Percentiles rank a stretch among this genome's conserved stretches.
These are phyloP conservation scores for Brassica nigra DNA, from an alignment of 345 rosid genomes.

Conservation along the genomic window DNA sequence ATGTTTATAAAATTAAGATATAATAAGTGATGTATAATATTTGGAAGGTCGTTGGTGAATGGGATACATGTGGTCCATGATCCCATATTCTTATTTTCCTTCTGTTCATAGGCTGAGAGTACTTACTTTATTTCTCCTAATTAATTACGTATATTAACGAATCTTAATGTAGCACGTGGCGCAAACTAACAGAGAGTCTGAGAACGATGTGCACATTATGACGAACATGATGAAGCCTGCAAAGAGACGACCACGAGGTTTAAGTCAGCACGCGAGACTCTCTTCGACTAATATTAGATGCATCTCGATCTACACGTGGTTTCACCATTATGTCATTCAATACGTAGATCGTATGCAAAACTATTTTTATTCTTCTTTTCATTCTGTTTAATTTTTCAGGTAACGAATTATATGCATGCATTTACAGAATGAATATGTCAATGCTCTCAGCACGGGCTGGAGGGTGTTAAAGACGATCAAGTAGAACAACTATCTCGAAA, in stretches of 20 bases:
- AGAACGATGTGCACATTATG: slow-evolving; percentile 9
- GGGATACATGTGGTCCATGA: slow-evolving; percentile 51
- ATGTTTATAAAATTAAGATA: no score
- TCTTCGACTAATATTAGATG: neutral
- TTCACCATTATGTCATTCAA: neutral
- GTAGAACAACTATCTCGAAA: neutral
- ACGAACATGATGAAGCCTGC: slow-evolving; percentile 1
- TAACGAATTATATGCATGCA: no score
- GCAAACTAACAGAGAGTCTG: neutral
- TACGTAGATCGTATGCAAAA: neutral
- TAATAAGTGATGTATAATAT: no score
- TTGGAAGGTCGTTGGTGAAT: slow-evolving; percentile 23
- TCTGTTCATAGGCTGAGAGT: slow-evolving; percentile 1
- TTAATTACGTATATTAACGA: neutral
- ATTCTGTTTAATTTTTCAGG: neutral
- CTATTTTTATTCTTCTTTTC: neutral
- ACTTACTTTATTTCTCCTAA: neutral
- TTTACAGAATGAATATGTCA: no score
- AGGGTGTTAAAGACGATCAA: no score
- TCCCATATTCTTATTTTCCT: slow-evolving; percentile 23
- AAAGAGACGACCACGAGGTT: slow-evolving; percentile 13
- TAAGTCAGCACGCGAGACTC: neutral
- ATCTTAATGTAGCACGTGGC: neutral
- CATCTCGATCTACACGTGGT: neutral
- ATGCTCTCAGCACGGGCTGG: no score